Evolutionary conservation across 2,329 filamentous ascomycete species (phyloP).

Genomic region (Fusarium transvaalense): DNA sequence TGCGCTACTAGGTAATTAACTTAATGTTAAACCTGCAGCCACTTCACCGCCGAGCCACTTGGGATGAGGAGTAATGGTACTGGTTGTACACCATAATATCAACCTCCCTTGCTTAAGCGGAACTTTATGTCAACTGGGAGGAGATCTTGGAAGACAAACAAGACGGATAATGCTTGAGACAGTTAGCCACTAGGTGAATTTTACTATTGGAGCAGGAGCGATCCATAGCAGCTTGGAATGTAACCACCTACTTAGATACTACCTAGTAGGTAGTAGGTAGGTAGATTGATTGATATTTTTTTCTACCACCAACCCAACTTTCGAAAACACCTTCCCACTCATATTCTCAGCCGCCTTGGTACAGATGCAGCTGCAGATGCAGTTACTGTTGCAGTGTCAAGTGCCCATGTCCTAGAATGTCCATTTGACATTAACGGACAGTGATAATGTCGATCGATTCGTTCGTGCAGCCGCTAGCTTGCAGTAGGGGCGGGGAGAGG

Average conservation of each 20-base stretch:
- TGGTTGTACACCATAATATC: neutral
- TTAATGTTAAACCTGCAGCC: neutral
- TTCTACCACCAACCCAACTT: neutral
- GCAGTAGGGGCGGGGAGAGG: constrained; percentile 27
- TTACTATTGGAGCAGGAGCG: neutral
- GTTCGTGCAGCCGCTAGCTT: constrained; percentile 41
- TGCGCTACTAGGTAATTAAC: constrained; percentile 9
- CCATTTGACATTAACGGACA: constrained; percentile 33
- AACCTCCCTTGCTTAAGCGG: constrained; percentile 3
- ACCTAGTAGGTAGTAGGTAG: neutral
- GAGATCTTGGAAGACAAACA: neutral
- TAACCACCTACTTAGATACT: neutral
- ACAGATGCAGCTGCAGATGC: neutral
- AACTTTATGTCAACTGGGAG: neutral
- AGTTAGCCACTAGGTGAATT: neutral
- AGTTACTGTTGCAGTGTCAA: neutral
- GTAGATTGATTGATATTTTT: neutral
- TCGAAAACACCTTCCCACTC: neutral
- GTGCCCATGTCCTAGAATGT: constrained; percentile 11
- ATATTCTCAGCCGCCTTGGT: constrained; percentile 13
- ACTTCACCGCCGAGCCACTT: constrained; percentile 21
- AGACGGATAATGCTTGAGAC: neutral
- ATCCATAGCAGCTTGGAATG: neutral
- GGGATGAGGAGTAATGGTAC: neutral
- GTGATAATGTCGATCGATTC: constrained; percentile 47